Conservation (phyloP, 345 rosid genomes). For the Populus ilicifolia region DNA sequence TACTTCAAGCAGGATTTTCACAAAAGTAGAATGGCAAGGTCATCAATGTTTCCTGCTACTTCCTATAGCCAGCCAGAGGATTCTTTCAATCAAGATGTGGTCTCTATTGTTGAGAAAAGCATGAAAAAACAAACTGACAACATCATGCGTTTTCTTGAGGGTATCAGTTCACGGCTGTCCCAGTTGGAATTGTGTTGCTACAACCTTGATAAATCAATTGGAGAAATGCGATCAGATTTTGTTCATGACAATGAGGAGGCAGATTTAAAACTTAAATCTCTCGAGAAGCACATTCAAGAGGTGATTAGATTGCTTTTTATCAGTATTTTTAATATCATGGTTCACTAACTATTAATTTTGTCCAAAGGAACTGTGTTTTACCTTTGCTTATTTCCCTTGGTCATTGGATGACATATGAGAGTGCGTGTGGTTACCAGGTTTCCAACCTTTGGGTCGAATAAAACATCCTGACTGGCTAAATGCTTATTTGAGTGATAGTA, state of each 20-base stretch:
- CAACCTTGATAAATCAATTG: constrained; percentile 91
- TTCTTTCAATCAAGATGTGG: constrained; percentile 56
- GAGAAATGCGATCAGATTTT: constrained; percentile 84
- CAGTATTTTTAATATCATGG: neutral
- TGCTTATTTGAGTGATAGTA: neutral
- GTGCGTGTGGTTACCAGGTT: neutral
- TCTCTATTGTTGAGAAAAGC: constrained; percentile 57
- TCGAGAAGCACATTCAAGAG: constrained; percentile 97
- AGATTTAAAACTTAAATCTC: constrained; percentile 73
- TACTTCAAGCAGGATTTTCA: constrained; percentile 61
- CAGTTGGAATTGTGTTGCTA: constrained; percentile 86
- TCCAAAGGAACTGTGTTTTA: neutral
- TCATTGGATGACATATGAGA: neutral
- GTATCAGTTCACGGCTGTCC: constrained; percentile 89
- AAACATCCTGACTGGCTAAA: neutral
- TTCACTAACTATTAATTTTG: neutral
- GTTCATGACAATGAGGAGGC: constrained; percentile 65
- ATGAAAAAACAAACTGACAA: constrained; percentile 79
- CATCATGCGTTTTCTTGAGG: constrained; percentile 92
- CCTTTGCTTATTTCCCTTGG: neutral
- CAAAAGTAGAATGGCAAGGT: constrained; percentile 64
- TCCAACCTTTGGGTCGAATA: neutral
- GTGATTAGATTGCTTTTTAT: constrained; percentile 28
- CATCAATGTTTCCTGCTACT: constrained; percentile 53
- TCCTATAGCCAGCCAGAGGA: constrained; percentile 87